A percentile compares a stretch with the other conserved stretches of the same genome.
These are phyloP conservation scores for Aristolochia fimbriata DNA, from an alignment of 164 flowering plant genomes.

Conservation along the genomic window DNA sequence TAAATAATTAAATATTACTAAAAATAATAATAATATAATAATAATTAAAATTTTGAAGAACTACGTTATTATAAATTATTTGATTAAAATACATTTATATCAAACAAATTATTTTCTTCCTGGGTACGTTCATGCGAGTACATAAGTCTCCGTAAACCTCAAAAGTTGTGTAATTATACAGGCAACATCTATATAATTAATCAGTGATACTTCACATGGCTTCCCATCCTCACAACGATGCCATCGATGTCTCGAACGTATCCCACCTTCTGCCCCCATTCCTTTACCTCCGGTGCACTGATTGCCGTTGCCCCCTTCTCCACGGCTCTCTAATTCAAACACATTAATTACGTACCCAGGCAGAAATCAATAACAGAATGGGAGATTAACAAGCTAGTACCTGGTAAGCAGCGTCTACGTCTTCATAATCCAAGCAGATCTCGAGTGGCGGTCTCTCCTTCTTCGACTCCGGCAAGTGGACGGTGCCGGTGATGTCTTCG, in stretches of 20 bases:
- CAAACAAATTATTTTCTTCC: no score
- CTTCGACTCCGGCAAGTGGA: conserved; percentile 17
- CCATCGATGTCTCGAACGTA: conserved; percentile 79
- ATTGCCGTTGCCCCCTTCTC: conserved; percentile 71
- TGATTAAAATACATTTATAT: no score
- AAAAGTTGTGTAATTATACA: no score
- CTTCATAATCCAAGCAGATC: conserved; percentile 55
- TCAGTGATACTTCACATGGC: conserved; percentile 44
- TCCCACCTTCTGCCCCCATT: conserved; percentile 92
- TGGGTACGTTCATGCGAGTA: no score
- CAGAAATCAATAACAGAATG: no score
- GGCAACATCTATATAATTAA: no score
- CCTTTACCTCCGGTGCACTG: conserved; percentile 67
- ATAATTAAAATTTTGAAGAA: no score
- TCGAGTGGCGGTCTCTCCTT: conserved; percentile 42
- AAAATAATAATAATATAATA: no score
- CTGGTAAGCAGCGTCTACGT: conserved; percentile 79
- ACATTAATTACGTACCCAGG: no score
- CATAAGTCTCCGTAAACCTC: no score
- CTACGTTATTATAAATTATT: no score
- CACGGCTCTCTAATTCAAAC: conserved; percentile 68
- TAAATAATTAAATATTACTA: no score
- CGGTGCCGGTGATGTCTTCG: conserved; percentile 52
- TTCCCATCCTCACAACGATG: conserved; percentile 65
- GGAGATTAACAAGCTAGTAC: conserved; percentile 22